These are phyloP conservation scores for Phaeosphaeriaceae sp. DNA, from an alignment of 2,329 filamentous ascomycete species.

Conservation along the genomic window DNA sequence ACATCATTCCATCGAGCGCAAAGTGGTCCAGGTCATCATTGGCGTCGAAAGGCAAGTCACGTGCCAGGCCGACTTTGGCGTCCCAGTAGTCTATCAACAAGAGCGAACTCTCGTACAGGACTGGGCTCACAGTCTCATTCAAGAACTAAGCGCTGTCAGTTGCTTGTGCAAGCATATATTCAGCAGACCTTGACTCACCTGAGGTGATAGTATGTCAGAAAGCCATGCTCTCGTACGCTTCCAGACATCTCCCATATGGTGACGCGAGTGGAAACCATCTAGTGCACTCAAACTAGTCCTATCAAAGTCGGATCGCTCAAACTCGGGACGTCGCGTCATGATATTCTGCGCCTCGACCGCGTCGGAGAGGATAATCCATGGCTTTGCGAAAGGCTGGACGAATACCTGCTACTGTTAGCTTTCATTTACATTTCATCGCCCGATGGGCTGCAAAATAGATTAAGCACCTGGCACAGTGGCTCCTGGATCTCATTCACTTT, in stretches of 20 bases:
- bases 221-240: slow-evolving; percentile 6
- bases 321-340: slow-evolving; percentile 12
- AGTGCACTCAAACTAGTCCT: slow-evolving; percentile 35
- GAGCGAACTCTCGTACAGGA: not conserved
- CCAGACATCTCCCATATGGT: slow-evolving; percentile 36
- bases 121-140: not conserved
- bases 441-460: no score
- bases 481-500: slow-evolving; percentile 8
- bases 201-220: not conserved
- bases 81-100: slow-evolving; percentile 1
- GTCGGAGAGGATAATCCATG: slow-evolving; percentile 14
- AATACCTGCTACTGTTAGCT: not conserved
- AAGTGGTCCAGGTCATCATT: slow-evolving; percentile 4
- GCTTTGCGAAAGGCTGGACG: slow-evolving; percentile 10
- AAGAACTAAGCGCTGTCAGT: not conserved
- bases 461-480: slow-evolving; percentile 6
- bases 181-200: not conserved
- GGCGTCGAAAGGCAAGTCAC: not conserved
- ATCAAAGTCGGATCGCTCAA: slow-evolving; percentile 8
- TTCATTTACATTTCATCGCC: no score
- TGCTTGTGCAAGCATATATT: not conserved
- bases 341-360: slow-evolving; percentile 8
- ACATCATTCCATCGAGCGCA: slow-evolving; percentile 5
- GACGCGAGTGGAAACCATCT: slow-evolving; percentile 25
- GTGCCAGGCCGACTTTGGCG: not conserved